phyloP scores from a whole-genome alignment of 192 early-diverging fungal species.

The Cladochytrium replicatum region DNA sequence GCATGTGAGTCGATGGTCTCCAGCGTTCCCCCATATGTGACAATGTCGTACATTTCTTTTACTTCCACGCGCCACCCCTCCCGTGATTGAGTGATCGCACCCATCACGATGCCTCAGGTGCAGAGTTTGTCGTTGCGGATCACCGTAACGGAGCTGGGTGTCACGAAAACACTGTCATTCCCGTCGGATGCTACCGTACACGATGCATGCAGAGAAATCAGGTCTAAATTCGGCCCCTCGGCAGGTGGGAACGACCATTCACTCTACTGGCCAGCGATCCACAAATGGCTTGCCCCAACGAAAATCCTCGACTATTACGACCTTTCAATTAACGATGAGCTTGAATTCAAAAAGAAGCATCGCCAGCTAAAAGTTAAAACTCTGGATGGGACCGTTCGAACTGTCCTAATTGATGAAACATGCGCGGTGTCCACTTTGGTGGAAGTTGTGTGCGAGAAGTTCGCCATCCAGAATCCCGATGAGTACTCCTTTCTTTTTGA shows the following conservation, averaged over 20 bases:
- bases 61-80: too few relatives aligned
- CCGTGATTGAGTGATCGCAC: too few relatives aligned
- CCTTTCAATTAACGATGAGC: slow-evolving; percentile 37
- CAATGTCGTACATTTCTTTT: too few relatives aligned
- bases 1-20: too few relatives aligned
- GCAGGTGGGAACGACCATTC: slow-evolving; percentile 44
- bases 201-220: slow-evolving; percentile 45
- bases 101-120: too few relatives aligned
- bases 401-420: slow-evolving; percentile 44
- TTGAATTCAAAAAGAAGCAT: slow-evolving; percentile 53
- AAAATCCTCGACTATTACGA: slow-evolving; percentile 53
- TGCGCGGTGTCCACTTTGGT: slow-evolving; percentile 29
- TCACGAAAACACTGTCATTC: too few relatives aligned
- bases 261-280: slow-evolving; percentile 37
- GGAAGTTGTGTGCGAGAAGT: slow-evolving; percentile 39
- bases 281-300: slow-evolving; percentile 39
- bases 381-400: slow-evolving; percentile 42
- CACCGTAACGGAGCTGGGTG: too few relatives aligned
- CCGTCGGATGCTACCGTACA: slow-evolving; percentile 30
- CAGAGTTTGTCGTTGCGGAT: too few relatives aligned
- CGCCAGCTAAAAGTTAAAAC: slow-evolving; percentile 38
- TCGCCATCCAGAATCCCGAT: slow-evolving; percentile 43
- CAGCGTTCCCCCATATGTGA: too few relatives aligned
- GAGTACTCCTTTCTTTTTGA: slow-evolving; percentile 47
- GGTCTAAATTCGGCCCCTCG: slow-evolving; percentile 39